Conservation (phyloP, 2,329 filamentous ascomycete genomes). For the Colletotrichum sublineola region DNA sequence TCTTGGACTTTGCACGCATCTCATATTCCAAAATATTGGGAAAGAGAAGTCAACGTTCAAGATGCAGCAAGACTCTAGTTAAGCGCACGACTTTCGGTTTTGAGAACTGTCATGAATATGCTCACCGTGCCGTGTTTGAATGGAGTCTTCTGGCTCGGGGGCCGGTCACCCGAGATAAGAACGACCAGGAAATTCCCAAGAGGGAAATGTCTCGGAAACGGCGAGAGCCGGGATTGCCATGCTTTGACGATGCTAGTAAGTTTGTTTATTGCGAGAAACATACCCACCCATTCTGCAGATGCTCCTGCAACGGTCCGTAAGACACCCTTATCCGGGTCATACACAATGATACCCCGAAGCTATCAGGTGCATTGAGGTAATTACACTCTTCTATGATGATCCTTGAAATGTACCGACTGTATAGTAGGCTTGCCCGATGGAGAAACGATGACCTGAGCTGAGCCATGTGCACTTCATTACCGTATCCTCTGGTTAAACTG, state of each 20-base stretch:
- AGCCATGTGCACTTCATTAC: no score
- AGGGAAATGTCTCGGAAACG: background rate
- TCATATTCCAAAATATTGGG: no score
- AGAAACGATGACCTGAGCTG: background rate
- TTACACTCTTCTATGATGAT: background rate
- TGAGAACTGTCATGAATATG: background rate
- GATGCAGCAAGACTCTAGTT: no score
- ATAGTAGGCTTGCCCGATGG: background rate
- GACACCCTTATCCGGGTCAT: background rate
- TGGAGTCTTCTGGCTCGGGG: background rate
- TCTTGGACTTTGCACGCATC: background rate
- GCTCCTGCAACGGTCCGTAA: background rate
- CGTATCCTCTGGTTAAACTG: no score
- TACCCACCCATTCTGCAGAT: background rate
- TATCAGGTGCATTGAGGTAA: background rate
- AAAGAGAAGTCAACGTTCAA: background rate
- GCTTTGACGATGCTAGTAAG: background rate
- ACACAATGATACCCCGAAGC: background rate
- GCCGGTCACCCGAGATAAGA: background rate
- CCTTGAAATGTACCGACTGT: background rate
- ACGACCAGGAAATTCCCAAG: background rate
- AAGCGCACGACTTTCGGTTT: background rate
- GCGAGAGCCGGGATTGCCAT: background rate
- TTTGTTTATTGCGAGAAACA: background rate
- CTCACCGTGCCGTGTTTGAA: background rate